These are phyloP conservation scores for Acidomyces sp. DNA, from an alignment of 495 filamentous ascomycete species.

Conservation along the genomic window DNA sequence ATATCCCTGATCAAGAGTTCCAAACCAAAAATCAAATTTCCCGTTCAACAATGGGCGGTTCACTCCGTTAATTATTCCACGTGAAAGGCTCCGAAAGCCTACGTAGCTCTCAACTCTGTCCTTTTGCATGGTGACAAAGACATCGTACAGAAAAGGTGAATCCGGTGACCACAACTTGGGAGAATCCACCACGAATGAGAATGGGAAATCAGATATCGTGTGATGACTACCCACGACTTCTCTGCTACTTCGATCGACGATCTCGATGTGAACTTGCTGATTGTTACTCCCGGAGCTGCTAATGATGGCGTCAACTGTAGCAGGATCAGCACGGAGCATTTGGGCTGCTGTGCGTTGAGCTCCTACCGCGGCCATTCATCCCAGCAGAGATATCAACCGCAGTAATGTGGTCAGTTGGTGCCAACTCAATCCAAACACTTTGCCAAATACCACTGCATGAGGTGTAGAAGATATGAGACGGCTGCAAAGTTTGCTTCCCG, in stretches of 20 bases:
- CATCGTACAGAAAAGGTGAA: constrained; percentile 48
- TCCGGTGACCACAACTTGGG: constrained; percentile 48
- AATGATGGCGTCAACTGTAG: constrained; percentile 22
- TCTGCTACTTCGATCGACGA: constrained; percentile 30
- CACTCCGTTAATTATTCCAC: constrained; percentile 41
- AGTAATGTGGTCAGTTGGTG: constrained; percentile 41
- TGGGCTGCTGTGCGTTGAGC: neutral
- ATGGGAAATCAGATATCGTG: constrained; percentile 33
- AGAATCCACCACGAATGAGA: constrained; percentile 40
- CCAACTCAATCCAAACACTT: constrained; percentile 52
- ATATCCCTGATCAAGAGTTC: constrained; percentile 54
- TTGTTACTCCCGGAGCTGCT: constrained; percentile 23
- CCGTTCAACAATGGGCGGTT: constrained; percentile 49
- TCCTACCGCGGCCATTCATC: constrained; percentile 46
- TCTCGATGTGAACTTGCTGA: constrained; percentile 32
- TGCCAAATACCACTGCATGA: constrained; percentile 62
- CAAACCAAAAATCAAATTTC: constrained; percentile 51
- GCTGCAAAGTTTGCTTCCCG: constrained; percentile 48
- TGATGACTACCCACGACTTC: constrained; percentile 28
- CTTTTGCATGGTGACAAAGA: constrained; percentile 41
- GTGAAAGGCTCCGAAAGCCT: constrained; percentile 51
- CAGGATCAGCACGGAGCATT: neutral
- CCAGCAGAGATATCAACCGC: constrained; percentile 42
- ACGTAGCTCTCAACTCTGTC: constrained; percentile 48
- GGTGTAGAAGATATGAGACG: constrained; percentile 55